Evolutionary conservation across 116 monocot species (phyloP).

Genomic region (Trichopus zeylanicus): DNA sequence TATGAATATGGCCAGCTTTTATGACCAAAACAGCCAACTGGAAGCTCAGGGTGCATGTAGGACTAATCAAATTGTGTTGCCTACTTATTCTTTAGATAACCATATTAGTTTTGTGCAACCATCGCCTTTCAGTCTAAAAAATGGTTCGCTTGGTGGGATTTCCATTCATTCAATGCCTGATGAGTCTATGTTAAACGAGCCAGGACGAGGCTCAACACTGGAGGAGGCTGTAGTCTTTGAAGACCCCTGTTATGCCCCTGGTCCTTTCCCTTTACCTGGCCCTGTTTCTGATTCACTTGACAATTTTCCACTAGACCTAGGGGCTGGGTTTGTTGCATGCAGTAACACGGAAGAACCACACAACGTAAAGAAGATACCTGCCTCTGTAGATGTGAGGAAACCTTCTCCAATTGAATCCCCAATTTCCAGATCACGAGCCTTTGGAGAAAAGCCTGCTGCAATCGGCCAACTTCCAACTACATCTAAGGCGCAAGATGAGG

Average conservation of each 20-base stretch:
- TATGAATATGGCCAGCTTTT: constrained; percentile 9
- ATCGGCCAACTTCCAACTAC: constrained; percentile 12
- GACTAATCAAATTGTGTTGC: constrained; percentile 19
- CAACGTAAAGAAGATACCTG: constrained; percentile 25
- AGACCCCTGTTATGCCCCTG: constrained; percentile 87
- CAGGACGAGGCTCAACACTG: constrained; percentile 11
- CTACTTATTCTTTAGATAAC: constrained; percentile 23
- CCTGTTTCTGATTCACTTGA: constrained; percentile 73
- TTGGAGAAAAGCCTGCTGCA: constrained; percentile 32
- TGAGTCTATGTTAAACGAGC: constrained; percentile 27
- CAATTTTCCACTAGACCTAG: constrained; percentile 51
- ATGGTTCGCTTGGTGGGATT: constrained; percentile 13
- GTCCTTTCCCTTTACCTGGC: constrained; percentile 52
- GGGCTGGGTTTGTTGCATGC: constrained; percentile 31
- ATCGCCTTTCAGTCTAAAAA: constrained; percentile 12
- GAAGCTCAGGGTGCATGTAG: constrained; percentile 18
- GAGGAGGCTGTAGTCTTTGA: constrained; percentile 79
- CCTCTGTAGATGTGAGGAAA: constrained; percentile 33
- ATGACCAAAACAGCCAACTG: constrained; percentile 15
- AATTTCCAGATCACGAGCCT: constrained; percentile 31
- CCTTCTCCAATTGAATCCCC: constrained; percentile 88
- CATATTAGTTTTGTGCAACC: constrained; percentile 20
- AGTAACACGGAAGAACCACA: constrained; percentile 25
- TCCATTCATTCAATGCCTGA: constrained; percentile 6
- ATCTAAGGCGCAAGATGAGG: constrained; percentile 21